These are phyloP conservation scores for Phylloporus rhodoxanthus DNA, from an alignment of 768 basidiomycete species.

Conservation along the genomic window DNA sequence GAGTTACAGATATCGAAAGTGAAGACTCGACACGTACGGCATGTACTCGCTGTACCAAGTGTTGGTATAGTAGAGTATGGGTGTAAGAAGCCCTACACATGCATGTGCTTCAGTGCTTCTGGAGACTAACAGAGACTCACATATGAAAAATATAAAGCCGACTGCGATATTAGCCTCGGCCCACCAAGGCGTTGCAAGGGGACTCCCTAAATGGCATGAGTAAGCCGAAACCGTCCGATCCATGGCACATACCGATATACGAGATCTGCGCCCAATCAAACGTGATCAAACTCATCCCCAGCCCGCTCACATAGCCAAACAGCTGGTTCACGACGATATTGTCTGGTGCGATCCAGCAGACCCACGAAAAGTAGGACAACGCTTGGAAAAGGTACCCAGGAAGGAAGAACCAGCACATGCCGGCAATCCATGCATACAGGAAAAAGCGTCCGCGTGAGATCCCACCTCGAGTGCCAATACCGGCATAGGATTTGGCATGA, in stretches of 20 bases:
- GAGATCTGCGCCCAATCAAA: constrained; percentile 77
- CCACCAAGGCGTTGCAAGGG: constrained; percentile 80
- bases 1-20: not conserved
- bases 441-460: constrained; percentile 53
- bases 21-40: constrained; percentile 36
- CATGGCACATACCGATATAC: constrained; percentile 20
- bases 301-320: constrained; percentile 52
- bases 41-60: constrained; percentile 52
- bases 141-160: constrained; percentile 67
- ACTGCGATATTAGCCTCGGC: constrained; percentile 63
- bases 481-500: constrained; percentile 48
- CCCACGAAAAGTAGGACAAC: constrained; percentile 55
- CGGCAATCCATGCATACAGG: constrained; percentile 33
- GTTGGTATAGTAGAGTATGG: constrained; percentile 65
- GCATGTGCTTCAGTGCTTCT: no score
- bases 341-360: constrained; percentile 65
- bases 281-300: constrained; percentile 70
- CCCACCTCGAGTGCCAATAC: constrained; percentile 40
- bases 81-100: constrained; percentile 47
- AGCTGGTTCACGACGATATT: constrained; percentile 68
- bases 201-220: constrained; percentile 27
- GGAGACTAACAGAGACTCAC: no score
- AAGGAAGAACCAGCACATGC: constrained; percentile 47
- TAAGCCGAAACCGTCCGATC: not conserved
- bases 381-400: constrained; percentile 72